A percentile compares a stretch with the other conserved stretches of the same genome.
phyloP scores from a whole-genome alignment of 2,329 filamentous ascomycete genomes.

The Diaporthe nobilis region DNA sequence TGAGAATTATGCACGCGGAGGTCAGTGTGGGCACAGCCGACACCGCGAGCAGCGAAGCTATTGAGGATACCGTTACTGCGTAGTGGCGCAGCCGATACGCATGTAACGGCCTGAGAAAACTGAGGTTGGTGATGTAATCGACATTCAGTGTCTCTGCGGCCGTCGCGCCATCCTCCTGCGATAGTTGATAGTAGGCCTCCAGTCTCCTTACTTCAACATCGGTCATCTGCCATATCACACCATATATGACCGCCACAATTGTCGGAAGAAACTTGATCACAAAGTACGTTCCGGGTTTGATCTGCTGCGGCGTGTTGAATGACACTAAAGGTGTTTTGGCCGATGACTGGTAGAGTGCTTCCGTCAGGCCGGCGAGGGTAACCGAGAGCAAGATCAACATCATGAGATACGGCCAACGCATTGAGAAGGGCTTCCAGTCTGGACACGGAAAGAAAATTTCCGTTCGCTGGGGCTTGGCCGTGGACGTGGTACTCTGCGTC shows the following conservation, averaged over 20 bases:
- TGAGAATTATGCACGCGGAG: conserved; percentile 72
- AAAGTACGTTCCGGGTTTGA: conserved; percentile 69
- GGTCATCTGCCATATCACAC: conserved; percentile 76
- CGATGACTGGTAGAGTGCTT: conserved; percentile 69
- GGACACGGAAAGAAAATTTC: conserved; percentile 73
- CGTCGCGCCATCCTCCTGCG: conserved; percentile 70
- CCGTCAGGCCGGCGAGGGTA: conserved; percentile 65
- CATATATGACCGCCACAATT: conserved; percentile 72
- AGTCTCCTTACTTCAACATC: conserved; percentile 77
- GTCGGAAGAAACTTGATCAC: conserved; percentile 75
- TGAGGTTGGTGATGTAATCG: conserved; percentile 79
- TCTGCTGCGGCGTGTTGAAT: conserved; percentile 65
- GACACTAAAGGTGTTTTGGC: conserved; percentile 59
- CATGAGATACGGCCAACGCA: conserved; percentile 73
- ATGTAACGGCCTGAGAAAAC: conserved; percentile 74
- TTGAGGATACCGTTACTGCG: conserved; percentile 76
- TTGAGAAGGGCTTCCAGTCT: conserved; percentile 77
- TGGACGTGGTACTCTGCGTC: conserved; percentile 56
- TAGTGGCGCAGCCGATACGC: conserved; percentile 75
- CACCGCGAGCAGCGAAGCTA: conserved; percentile 75
- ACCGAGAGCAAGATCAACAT: conserved; percentile 68
- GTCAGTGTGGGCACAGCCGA: conserved; percentile 79
- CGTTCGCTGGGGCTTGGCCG: conserved; percentile 54
- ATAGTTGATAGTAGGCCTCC: conserved; percentile 77
- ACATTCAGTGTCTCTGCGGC: conserved; percentile 79